phyloP scores from a whole-genome alignment of 139 green algal species.

The Chlamydomonas schloesseri region DNA sequence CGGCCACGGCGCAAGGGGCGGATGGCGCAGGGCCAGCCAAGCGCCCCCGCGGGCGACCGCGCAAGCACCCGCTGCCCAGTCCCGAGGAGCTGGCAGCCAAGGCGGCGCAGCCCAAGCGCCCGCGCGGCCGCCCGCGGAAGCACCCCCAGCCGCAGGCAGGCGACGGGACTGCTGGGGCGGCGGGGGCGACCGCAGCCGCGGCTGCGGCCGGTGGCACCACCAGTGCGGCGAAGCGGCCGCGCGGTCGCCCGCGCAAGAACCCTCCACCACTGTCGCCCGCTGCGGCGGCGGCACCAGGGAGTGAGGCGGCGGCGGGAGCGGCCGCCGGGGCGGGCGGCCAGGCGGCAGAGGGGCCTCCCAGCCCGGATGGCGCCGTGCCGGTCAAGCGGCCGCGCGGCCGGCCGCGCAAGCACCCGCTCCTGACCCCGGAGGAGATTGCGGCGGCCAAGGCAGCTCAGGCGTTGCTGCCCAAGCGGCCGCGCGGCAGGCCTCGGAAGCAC shows the following conservation, averaged over 20 bases:
- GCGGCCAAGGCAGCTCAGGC: not conserved
- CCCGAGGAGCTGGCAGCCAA: not conserved
- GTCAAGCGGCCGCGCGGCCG: not conserved
- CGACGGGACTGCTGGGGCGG: not conserved
- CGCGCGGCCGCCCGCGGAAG: constrained; percentile 10
- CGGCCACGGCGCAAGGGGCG: too few species aligned
- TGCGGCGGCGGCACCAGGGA: too few species aligned
- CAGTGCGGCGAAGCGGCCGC: not conserved
- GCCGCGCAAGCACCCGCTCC: not conserved
- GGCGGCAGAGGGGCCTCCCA: too few species aligned
- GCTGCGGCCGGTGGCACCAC: not conserved
- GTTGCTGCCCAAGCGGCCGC: not conserved
- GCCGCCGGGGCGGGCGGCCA: not conserved
- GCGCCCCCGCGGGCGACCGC: too few species aligned
- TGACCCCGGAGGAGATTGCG: not conserved
- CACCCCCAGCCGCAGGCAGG: too few species aligned
- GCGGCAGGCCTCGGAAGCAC: too few species aligned
- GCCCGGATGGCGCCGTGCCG: not conserved
- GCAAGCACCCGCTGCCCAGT: not conserved
- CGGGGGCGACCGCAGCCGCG: not conserved
- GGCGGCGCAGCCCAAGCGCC: not conserved
- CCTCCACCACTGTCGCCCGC: not conserved
- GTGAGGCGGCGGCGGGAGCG: not conserved
- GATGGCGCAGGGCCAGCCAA: not conserved
- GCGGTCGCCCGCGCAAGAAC: constrained; percentile 21